A percentile compares a stretch with the other conserved stretches of the same genome.
phyloP scores from a whole-genome alignment of 2,329 filamentous ascomycete genomes.

The Paracoccidioides lutzii region DNA sequence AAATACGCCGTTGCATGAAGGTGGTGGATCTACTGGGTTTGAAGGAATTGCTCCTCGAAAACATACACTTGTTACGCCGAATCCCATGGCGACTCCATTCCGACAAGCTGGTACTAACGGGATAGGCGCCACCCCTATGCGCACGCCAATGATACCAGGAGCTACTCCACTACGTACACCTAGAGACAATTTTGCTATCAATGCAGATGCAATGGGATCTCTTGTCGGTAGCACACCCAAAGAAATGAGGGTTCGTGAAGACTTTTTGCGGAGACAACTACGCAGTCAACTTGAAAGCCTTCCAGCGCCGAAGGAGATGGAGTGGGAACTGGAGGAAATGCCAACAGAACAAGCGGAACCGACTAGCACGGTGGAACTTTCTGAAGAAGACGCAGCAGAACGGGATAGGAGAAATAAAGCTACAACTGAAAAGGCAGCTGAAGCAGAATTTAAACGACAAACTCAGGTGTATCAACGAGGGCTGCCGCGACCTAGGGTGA shows the following conservation, averaged over 20 bases:
- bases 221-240: slow-evolving; percentile 61
- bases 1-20: slow-evolving; percentile 78
- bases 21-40: slow-evolving; percentile 71
- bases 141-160: slow-evolving; percentile 49
- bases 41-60: slow-evolving; percentile 70
- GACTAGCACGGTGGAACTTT: slow-evolving; percentile 36
- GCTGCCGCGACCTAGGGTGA: slow-evolving; percentile 60
- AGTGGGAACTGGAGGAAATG: slow-evolving; percentile 79
- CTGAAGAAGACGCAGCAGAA: slow-evolving; percentile 58
- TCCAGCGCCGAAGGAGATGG: slow-evolving; percentile 82
- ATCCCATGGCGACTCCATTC: slow-evolving; percentile 85
- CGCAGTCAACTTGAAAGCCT: slow-evolving; percentile 54
- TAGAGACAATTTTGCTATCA: slow-evolving; percentile 74
- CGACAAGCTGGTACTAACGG: slow-evolving; percentile 47
- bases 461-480: slow-evolving; percentile 83
- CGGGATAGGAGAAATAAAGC: slow-evolving; percentile 58
- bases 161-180: slow-evolving; percentile 81
- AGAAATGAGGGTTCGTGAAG: slow-evolving; percentile 59
- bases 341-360: slow-evolving; percentile 66
- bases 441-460: slow-evolving; percentile 63
- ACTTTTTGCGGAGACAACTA: slow-evolving; percentile 56
- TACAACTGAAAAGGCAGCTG: slow-evolving; percentile 49
- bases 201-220: slow-evolving; percentile 55
- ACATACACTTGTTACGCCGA: slow-evolving; percentile 78
- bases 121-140: slow-evolving; percentile 52